Evolutionary conservation across 2,329 filamentous ascomycete species (phyloP).

Genomic region (Fusarium virguliforme): DNA sequence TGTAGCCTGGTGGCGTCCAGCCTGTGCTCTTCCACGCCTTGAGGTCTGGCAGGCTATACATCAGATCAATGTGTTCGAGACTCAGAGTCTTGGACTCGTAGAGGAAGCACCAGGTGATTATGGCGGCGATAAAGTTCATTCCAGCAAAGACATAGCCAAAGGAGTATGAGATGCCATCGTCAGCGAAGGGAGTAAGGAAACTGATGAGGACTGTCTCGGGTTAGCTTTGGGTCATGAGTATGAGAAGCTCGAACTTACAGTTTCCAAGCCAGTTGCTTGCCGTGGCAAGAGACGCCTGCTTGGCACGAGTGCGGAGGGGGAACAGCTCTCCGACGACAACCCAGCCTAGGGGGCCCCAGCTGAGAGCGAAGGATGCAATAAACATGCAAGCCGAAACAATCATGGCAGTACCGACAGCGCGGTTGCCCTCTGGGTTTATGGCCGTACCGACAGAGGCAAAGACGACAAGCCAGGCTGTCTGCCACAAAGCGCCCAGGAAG

Average conservation of each 20-base stretch:
- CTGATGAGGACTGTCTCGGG: conserved; percentile 68
- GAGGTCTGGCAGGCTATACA: conserved; percentile 73
- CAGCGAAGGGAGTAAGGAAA: conserved; percentile 78
- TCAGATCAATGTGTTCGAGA: conserved; percentile 78
- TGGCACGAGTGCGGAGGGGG: conserved; percentile 69
- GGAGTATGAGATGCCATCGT: conserved; percentile 71
- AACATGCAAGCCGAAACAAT: conserved; percentile 82
- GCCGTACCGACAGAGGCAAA: conserved; percentile 72
- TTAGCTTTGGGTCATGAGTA: not conserved
- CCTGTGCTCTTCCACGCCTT: conserved; percentile 72
- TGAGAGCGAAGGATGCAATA: conserved; percentile 78
- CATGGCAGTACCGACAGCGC: conserved; percentile 74
- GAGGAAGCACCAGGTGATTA: conserved; percentile 78
- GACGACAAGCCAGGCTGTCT: conserved; percentile 75
- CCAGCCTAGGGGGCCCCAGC: conserved; percentile 80
- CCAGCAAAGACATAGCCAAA: conserved; percentile 77
- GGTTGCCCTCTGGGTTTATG: conserved; percentile 60
- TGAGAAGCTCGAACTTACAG: conserved; percentile 54
- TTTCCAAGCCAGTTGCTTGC: conserved; percentile 72
- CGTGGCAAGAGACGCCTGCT: conserved; percentile 68
- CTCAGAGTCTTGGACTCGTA: conserved; percentile 75
- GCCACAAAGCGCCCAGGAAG: conserved; percentile 76
- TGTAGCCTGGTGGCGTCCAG: conserved; percentile 64
- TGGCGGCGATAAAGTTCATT: conserved; percentile 71
- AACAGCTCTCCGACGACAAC: conserved; percentile 77